Conservation (phyloP, 768 basidiomycete genomes). For the Ephemerocybe angulata region DNA sequence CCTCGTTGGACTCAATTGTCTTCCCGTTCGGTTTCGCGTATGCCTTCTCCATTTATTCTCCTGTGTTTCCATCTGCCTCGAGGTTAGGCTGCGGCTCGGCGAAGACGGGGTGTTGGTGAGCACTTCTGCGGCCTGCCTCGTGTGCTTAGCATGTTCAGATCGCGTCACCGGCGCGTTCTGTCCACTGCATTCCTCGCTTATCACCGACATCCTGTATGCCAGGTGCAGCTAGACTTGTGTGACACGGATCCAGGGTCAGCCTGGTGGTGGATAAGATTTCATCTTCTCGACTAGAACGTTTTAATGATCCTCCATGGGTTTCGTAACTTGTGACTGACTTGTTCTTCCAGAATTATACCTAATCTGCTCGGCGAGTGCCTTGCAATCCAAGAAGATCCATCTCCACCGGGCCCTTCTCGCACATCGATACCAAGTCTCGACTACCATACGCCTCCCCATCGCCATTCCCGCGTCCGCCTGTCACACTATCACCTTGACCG, state of each 20-base stretch:
- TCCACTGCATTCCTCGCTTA: neutral
- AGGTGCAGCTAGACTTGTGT: too few relatives aligned
- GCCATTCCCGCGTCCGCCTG: neutral
- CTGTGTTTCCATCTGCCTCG: neutral
- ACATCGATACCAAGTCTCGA: constrained; percentile 1
- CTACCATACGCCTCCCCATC: neutral
- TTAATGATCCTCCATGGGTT: neutral
- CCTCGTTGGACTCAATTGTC: neutral
- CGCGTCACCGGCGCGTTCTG: neutral
- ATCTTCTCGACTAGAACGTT: neutral
- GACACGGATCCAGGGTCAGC: neutral
- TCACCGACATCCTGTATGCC: too few relatives aligned
- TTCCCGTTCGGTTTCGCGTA: neutral
- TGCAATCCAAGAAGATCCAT: neutral
- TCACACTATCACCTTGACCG: neutral
- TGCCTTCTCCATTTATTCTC: neutral
- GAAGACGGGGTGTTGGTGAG: neutral
- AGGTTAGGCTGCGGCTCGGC: neutral
- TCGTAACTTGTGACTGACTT: constrained; percentile 6
- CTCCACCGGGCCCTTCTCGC: neutral
- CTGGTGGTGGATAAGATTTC: neutral
- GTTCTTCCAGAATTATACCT: constrained; percentile 9
- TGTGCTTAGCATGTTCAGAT: neutral
- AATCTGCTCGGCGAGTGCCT: neutral
- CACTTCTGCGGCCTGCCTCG: neutral